Conservation (phyloP, 345 rosid species). For the Euclidium syriacum region DNA sequence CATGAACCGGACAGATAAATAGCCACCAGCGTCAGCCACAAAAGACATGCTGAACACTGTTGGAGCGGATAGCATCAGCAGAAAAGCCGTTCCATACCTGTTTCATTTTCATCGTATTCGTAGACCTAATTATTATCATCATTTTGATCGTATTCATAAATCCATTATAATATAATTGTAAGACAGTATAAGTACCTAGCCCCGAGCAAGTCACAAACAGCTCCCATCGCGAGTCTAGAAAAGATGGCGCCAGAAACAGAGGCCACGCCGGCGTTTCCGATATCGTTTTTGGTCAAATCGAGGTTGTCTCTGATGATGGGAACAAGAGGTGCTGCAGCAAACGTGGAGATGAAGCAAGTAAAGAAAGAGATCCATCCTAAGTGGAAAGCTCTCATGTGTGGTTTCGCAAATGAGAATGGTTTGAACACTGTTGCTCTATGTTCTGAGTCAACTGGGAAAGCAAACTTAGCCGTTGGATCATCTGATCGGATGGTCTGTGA, state of each 20-base stretch:
- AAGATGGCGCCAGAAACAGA: slow-evolving; percentile 73
- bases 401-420: slow-evolving; percentile 54
- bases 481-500: slow-evolving; percentile 39
- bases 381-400: slow-evolving; percentile 81
- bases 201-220: slow-evolving; percentile 63
- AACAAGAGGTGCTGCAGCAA: slow-evolving; percentile 76
- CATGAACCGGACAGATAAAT: slow-evolving; percentile 64
- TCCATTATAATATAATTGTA: not conserved
- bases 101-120: slow-evolving; percentile 11
- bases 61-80: slow-evolving; percentile 66
- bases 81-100: slow-evolving; percentile 54
- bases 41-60: slow-evolving; percentile 73
- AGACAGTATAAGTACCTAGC: slow-evolving; percentile 38
- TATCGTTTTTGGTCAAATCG: slow-evolving; percentile 48
- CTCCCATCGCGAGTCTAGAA: slow-evolving; percentile 76
- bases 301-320: slow-evolving; percentile 76
- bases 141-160: no score
- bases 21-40: slow-evolving; percentile 46
- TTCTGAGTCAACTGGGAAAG: slow-evolving; percentile 68
- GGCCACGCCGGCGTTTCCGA: slow-evolving; percentile 75
- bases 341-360: slow-evolving; percentile 73
- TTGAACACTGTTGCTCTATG: slow-evolving; percentile 64
- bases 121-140: no score
- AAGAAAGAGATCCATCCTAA: slow-evolving; percentile 79
- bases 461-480: slow-evolving; percentile 52